phyloP scores from a whole-genome alignment of 208 protist species.

The Trypanosoma lewisi region DNA sequence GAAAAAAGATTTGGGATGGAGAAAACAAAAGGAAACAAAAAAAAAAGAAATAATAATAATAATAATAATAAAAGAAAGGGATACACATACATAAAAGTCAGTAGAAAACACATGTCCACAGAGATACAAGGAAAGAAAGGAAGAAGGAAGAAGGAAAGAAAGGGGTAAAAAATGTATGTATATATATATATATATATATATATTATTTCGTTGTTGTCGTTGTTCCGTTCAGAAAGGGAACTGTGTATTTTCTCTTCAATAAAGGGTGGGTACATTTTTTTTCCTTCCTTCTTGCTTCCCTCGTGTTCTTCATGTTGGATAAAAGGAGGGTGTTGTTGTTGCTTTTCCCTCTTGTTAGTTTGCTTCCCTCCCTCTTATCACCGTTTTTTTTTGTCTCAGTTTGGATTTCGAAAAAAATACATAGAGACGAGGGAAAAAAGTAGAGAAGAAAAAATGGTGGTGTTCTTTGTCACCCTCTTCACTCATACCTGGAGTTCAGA shows the following conservation, averaged over 20 bases:
- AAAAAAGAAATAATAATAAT: conserved; percentile 11
- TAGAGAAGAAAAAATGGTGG: neutral
- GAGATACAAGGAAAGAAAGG: conserved; percentile 7
- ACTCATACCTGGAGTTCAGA: conserved; percentile 38
- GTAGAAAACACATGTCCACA: neutral
- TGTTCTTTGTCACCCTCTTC: too few species aligned
- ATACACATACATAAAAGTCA: neutral
- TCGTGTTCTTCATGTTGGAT: too few species aligned
- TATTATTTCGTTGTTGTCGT: too few species aligned
- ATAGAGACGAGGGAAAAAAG: neutral
- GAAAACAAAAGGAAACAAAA: neutral
- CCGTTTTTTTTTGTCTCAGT: neutral
- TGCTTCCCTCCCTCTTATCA: too few species aligned
- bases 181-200: too few species aligned
- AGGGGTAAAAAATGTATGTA: neutral
- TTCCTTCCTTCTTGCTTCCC: too few species aligned
- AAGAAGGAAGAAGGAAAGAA: conserved; percentile 1
- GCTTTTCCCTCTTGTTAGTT: too few species aligned
- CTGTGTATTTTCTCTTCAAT: neutral
- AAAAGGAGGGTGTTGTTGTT: too few species aligned
- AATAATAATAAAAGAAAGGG: neutral
- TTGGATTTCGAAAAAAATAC: conserved; percentile 5
- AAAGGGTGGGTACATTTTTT: neutral
- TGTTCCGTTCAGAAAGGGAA: too few species aligned
- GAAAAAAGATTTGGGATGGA: conserved; percentile 5